These are phyloP conservation scores for Solanum okadae DNA, from an alignment of 257 asterid species.

Conservation along the genomic window DNA sequence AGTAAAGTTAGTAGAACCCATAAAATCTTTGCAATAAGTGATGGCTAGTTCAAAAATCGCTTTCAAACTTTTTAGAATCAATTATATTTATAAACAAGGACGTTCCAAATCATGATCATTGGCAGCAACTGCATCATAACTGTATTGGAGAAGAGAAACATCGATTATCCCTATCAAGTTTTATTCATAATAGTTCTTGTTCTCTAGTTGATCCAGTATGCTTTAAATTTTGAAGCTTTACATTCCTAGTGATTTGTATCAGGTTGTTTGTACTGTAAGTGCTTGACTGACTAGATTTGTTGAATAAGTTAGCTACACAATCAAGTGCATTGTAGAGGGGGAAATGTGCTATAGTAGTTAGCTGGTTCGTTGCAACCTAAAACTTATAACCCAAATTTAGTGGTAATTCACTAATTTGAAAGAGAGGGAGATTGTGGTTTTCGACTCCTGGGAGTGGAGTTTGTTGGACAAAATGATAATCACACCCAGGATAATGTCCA, in stretches of 20 bases:
- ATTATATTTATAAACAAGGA: too few relatives aligned
- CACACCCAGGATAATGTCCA: too few relatives aligned
- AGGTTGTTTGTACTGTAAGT: background rate
- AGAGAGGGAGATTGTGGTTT: background rate
- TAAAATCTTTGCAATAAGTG: too few relatives aligned
- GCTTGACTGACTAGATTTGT: background rate
- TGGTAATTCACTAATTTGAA: too few relatives aligned
- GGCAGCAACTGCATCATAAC: too few relatives aligned
- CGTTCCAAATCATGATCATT: too few relatives aligned
- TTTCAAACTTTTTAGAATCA: too few relatives aligned
- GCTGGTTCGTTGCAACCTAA: too few relatives aligned
- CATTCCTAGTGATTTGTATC: background rate
- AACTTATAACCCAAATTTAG: background rate
- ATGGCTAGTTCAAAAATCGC: too few relatives aligned
- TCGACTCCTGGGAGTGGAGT: background rate
- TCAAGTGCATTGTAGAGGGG: background rate
- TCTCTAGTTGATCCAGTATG: background rate
- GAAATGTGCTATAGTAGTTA: background rate
- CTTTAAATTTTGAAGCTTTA: too few relatives aligned
- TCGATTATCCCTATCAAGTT: background rate
- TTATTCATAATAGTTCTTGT: background rate
- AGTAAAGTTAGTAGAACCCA: background rate
- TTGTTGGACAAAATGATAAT: too few relatives aligned
- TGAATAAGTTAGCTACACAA: background rate
- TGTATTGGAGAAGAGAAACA: too few relatives aligned